Evolutionary conservation across 2,329 filamentous ascomycete species (phyloP).

Genomic region (Diaporthe nobilis): DNA sequence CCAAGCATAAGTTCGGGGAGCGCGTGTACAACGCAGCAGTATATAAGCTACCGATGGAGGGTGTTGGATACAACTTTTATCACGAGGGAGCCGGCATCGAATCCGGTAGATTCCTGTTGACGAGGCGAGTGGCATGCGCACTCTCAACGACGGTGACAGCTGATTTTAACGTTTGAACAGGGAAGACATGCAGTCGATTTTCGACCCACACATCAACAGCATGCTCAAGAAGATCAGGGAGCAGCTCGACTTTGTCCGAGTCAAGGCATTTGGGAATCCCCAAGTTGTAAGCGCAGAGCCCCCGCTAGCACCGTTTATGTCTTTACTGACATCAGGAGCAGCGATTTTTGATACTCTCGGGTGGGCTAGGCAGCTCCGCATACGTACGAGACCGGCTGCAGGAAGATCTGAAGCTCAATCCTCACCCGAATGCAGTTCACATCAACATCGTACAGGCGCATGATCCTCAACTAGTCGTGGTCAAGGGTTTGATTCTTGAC

Average conservation of each 20-base stretch:
- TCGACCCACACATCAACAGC: slow-evolving; percentile 57
- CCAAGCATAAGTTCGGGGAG: slow-evolving; percentile 61
- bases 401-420: slow-evolving; percentile 51
- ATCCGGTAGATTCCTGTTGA: slow-evolving; percentile 57
- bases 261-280: slow-evolving; percentile 47
- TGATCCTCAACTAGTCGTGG: slow-evolving; percentile 69
- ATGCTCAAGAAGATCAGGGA: slow-evolving; percentile 57
- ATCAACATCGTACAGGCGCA: slow-evolving; percentile 59
- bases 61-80: slow-evolving; percentile 56
- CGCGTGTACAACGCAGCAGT: slow-evolving; percentile 56
- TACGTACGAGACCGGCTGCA: slow-evolving; percentile 61
- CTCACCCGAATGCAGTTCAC: slow-evolving; percentile 53
- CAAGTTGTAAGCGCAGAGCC: slow-evolving; percentile 51
- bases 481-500: slow-evolving; percentile 66
- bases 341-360: slow-evolving; percentile 61
- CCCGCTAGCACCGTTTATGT: too few relatives aligned
- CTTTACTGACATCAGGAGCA: slow-evolving; percentile 42
- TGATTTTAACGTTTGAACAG: slow-evolving; percentile 45
- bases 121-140: slow-evolving; percentile 50
- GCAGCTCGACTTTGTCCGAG: slow-evolving; percentile 57
- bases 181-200: slow-evolving; percentile 59
- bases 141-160: background rate
- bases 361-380: slow-evolving; percentile 61
- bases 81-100: slow-evolving; percentile 56
- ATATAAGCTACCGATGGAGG: slow-evolving; percentile 60